Percentiles rank a stretch among this genome's conserved stretches.
Evolutionary conservation across 2,329 filamentous ascomycete genomes (phyloP).

Genomic region (Bipolaris gigantea): DNA sequence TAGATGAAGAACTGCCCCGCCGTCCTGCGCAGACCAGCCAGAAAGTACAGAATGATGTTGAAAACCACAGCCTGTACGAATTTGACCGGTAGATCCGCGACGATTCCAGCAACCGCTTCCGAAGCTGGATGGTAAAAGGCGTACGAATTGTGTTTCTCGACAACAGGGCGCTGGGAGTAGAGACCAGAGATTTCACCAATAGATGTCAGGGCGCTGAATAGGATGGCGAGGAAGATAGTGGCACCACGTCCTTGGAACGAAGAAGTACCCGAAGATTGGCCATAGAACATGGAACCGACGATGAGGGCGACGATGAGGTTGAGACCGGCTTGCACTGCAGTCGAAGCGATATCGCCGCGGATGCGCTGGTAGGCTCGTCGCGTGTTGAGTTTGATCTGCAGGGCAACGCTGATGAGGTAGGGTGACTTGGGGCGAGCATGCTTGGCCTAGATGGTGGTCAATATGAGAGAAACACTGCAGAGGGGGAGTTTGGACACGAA

Average conservation of each 20-base stretch:
- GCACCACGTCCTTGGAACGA: conserved; percentile 60
- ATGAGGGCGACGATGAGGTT: conserved; percentile 62
- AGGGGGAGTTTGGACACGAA: background rate
- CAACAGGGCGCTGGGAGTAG: conserved; percentile 84
- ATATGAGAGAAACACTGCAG: background rate
- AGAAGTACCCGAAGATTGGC: conserved; percentile 52
- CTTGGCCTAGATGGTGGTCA: conserved; percentile 47
- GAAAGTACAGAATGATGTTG: conserved; percentile 81
- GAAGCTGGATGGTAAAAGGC: conserved; percentile 86
- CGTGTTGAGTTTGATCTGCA: conserved; percentile 44
- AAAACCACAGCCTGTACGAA: conserved; percentile 70
- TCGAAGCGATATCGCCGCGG: conserved; percentile 38
- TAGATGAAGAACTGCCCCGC: conserved; percentile 82
- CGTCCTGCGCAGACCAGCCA: conserved; percentile 74
- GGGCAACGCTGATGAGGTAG: conserved; percentile 59
- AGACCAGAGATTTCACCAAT: conserved; percentile 58
- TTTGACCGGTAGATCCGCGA: conserved; percentile 83
- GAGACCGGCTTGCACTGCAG: conserved; percentile 45
- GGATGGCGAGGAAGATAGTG: conserved; percentile 62
- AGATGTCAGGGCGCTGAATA: conserved; percentile 62
- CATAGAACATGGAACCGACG: conserved; percentile 63
- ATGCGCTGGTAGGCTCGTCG: conserved; percentile 40
- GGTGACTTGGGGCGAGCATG: conserved; percentile 59
- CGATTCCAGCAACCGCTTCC: conserved; percentile 80
- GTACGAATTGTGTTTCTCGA: conserved; percentile 85